Evolutionary conservation across 371 early-diverging fungal species (phyloP), one percentile per base, ranked within the genome.

Genomic region (Sporodiniella umbellata): DNA sequence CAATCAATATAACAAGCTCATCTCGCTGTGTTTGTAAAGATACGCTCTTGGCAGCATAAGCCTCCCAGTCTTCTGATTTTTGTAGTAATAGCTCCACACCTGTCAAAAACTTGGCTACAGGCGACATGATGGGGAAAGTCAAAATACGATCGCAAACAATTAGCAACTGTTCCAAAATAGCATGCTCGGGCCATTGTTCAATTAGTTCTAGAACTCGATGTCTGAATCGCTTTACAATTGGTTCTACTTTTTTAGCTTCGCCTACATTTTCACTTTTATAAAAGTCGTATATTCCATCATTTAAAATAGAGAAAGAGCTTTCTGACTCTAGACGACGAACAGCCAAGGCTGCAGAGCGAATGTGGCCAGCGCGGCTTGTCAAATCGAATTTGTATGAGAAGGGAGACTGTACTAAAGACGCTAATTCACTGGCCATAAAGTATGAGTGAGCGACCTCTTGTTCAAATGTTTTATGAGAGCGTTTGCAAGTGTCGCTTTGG

Each of bases 1-100:
- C 81, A 44, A 97, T 91, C 46, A 92, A 55, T 1, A 53, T 35
- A 3, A 83, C 86, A 2, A 95, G 66, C n/a, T 87, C 84, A 10
- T 86, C 81, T 42, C 92, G 86, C 50, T 85, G 75, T 4, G 62
- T 65, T 33, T 84, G 79, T 25, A 98, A 47, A 3, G 95, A 92
- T 6, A 90, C 86, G 26, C 89, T 89, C 24, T 85, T 76, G 48
- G 89, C 85, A 11, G 96, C 94, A 55, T 92, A 93, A 8, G 83
- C 78, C 70, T 97, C 89, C 99, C 99, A 98, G 62, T 96, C 97
- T 62, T 94, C 86, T 7, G 92, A 87, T 48, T 93, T 92, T 51
- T 81, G 81, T 23, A 97, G 64, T 25, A 98, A 65, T 23, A 90
- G 61, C 62, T 98, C 97, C 35, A 95, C 46, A 30, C 94, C 97